Percentiles rank a stretch among this genome's conserved stretches.
phyloP scores from a whole-genome alignment of 306 rosid species.

The Mimosa bimucronata region DNA sequence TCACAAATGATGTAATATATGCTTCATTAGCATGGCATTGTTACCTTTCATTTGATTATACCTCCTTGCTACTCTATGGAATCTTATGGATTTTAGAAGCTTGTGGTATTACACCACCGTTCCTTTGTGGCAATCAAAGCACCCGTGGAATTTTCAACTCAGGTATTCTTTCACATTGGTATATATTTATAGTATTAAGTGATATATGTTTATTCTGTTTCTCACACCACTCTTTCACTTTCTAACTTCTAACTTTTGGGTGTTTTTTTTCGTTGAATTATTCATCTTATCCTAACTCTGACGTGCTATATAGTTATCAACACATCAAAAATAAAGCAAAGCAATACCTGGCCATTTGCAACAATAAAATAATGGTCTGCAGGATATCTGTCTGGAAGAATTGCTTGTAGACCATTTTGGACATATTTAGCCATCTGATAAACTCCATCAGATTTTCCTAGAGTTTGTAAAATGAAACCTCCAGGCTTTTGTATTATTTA shows the following conservation, averaged over 20 bases:
- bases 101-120: conserved; percentile 26
- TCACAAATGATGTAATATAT: conserved; percentile 6
- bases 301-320: too few species aligned
- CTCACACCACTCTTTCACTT: conserved; percentile 3
- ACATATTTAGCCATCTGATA: conserved; percentile 65
- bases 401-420: too few species aligned
- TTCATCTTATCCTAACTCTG: too few species aligned
- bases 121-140: too few species aligned
- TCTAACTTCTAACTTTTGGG: too few species aligned
- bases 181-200: conserved; percentile 22
- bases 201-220: too few species aligned
- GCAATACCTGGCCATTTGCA: too few species aligned
- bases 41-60: background rate
- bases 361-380: too few species aligned
- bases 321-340: too few species aligned
- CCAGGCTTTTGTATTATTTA: conserved; percentile 50
- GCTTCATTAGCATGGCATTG: conserved; percentile 18
- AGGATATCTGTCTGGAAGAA: too few species aligned
- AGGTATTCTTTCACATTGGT: conserved; percentile 55
- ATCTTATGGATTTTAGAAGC: background rate
- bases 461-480: conserved; percentile 73
- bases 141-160: conserved; percentile 77
- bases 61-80: conserved; percentile 8
- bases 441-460: conserved; percentile 77
- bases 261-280: too few species aligned